These are phyloP conservation scores for Moesziomyces globuligerus DNA, from an alignment of 1,284 basidiomycete species.

Conservation along the genomic window DNA sequence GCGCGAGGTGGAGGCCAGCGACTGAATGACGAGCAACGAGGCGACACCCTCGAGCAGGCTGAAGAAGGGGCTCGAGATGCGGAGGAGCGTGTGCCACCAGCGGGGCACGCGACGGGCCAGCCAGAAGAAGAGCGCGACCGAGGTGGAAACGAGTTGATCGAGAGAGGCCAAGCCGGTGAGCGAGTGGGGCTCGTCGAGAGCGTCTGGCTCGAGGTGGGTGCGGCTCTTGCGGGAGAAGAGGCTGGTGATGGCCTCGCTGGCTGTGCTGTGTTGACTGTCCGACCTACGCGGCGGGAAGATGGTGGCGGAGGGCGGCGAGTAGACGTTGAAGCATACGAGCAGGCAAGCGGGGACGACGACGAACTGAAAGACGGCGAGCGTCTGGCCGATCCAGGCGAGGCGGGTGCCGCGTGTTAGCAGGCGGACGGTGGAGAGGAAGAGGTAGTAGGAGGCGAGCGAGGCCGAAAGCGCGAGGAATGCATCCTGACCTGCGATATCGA, in stretches of 20 bases:
- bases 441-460: conserved; percentile 62
- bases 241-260: conserved; percentile 30
- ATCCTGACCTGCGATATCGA: conserved; percentile 65
- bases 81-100: conserved; percentile 62
- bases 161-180: conserved; percentile 27
- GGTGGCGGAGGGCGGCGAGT: conserved; percentile 56
- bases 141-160: conserved; percentile 22
- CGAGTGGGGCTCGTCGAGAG: conserved; percentile 15
- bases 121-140: conserved; percentile 50
- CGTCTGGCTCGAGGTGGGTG: neutral
- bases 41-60: conserved; percentile 65
- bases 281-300: conserved; percentile 35
- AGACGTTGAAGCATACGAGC: conserved; percentile 62
- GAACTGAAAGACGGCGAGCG: conserved; percentile 61
- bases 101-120: conserved; percentile 54
- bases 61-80: conserved; percentile 62
- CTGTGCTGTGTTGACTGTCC: conserved; percentile 21
- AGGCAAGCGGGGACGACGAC: conserved; percentile 62
- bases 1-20: conserved; percentile 54
- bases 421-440: conserved; percentile 59
- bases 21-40: conserved; percentile 64
- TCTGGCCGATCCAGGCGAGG: conserved; percentile 52
- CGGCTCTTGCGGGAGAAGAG: conserved; percentile 18
- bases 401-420: conserved; percentile 46
- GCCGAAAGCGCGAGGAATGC: conserved; percentile 65